Percentiles rank a stretch among this genome's conserved stretches.
phyloP scores from a whole-genome alignment of 1,284 basidiomycete genomes.

The Trametes hirsuta region DNA sequence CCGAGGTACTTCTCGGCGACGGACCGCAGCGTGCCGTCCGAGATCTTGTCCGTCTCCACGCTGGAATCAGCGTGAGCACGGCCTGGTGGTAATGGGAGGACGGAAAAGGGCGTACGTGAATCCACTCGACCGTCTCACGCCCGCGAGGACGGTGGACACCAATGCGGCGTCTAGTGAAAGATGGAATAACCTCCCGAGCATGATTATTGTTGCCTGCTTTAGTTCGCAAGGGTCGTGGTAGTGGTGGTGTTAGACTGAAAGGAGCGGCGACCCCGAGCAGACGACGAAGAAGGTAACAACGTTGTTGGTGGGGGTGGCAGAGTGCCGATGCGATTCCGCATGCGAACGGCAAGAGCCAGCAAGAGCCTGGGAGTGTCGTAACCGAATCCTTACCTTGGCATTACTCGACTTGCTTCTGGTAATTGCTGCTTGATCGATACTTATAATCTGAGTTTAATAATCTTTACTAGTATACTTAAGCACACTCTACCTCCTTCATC shows the following conservation, averaged over 20 bases:
- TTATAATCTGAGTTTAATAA: too few species aligned
- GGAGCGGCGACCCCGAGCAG: too few species aligned
- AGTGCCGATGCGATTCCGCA: constrained; percentile 21
- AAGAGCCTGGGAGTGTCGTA: background rate
- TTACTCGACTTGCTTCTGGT: background rate
- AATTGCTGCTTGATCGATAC: too few species aligned
- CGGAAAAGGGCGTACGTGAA: constrained; percentile 66
- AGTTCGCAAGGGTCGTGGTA: background rate
- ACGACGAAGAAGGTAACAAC: too few species aligned
- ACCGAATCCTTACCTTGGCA: background rate
- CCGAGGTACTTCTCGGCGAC: constrained; percentile 84
- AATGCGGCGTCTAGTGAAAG: constrained; percentile 86
- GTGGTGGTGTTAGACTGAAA: background rate
- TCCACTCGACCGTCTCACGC: constrained; percentile 89
- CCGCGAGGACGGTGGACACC: constrained; percentile 88
- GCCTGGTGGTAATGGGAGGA: background rate
- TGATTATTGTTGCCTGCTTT: background rate
- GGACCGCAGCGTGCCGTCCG: constrained; percentile 76
- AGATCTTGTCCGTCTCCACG: constrained; percentile 67
- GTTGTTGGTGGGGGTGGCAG: background rate
- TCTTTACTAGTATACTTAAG: too few species aligned
- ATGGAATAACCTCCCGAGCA: constrained; percentile 81
- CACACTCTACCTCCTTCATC: too few species aligned
- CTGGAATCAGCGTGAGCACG: constrained; percentile 42
- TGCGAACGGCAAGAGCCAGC: constrained; percentile 7